Evolutionary conservation across 257 asterid genomes (phyloP), one percentile per base, ranked within the genome.

Genomic region (Sherardia arvensis): DNA sequence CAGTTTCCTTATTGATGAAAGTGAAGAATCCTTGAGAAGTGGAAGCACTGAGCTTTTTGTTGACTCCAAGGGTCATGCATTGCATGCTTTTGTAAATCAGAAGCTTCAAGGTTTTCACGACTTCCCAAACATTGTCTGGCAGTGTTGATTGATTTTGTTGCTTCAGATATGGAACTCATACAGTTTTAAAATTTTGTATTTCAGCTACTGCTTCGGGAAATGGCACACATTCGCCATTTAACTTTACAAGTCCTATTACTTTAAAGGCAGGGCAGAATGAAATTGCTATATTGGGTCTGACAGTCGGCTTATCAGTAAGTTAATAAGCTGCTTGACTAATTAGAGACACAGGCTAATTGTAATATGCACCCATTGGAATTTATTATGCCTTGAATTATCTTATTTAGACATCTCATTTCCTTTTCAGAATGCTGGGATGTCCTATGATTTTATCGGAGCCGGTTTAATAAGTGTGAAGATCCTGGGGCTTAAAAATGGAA

Each of bases 21-120:
- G 74, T 71, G 95, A 83, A 69, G 84, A 74, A 58, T 71, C 79
- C 56, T 58, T 83, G 62, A 77, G 66, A 80, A 84, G 78, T 53
- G 86, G 87, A 71, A 73, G 66, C 72, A 74, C 66, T 65, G 81
- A 92, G 81, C 95, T 90, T 69, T 68, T 70, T 22, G 75, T 90
- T 66, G 95, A 90, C 78, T 90, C 97, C 9, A 82, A 78, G 83
- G 97, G 97, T 75, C 97, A 90, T 65, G 95, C 90, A 22, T 77
- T 90, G 84, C 95, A 87, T 64, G 83, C 78, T 74, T 90, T 90
- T 62, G 66, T 87, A 77, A 87, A 90, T 71, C 85, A 90, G 76
- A 82, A 75, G 67, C 94, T 90, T 74, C 92, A 83, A 84, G 97
- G 97, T 89, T 65, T 47, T 68, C 34, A 62, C 3, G 45, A 1